These are phyloP conservation scores for Corinectria fuckeliana DNA, from an alignment of 2,329 filamentous ascomycete genomes.

Conservation along the genomic window DNA sequence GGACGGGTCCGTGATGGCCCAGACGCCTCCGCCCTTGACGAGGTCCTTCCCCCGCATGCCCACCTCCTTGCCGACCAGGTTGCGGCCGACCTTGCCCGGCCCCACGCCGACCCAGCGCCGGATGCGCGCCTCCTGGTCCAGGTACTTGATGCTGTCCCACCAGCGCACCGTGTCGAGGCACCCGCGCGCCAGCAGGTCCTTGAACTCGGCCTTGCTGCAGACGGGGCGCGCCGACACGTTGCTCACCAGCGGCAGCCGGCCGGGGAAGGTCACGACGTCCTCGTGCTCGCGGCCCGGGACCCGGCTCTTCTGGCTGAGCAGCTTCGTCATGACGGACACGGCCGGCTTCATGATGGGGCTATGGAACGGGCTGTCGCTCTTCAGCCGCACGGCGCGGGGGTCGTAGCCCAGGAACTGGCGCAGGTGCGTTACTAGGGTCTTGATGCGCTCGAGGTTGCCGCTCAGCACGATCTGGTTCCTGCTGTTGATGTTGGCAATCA, in stretches of 20 bases:
- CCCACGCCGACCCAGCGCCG: slow-evolving; percentile 90
- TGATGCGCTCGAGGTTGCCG: slow-evolving; percentile 83
- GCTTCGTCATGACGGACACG: slow-evolving; percentile 71
- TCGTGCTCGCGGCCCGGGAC: slow-evolving; percentile 59
- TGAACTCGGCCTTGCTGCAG: slow-evolving; percentile 72
- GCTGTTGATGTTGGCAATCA: slow-evolving; percentile 93
- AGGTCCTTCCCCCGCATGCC: slow-evolving; percentile 80
- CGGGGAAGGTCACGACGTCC: slow-evolving; percentile 78
- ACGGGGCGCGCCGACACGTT: slow-evolving; percentile 88
- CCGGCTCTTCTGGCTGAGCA: slow-evolving; percentile 67
- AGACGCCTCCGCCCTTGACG: slow-evolving; percentile 89
- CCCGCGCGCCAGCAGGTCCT: slow-evolving; percentile 78
- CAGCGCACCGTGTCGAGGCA: slow-evolving; percentile 92
- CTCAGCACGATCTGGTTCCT: slow-evolving; percentile 96
- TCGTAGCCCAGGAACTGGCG: slow-evolving; percentile 91
- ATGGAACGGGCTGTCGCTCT: slow-evolving; percentile 90
- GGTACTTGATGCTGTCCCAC: slow-evolving; percentile 92
- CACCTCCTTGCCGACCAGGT: slow-evolving; percentile 94
- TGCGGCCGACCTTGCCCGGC: slow-evolving; percentile 90
- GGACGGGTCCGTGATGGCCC: slow-evolving; percentile 84
- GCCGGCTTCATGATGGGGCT: slow-evolving; percentile 91
- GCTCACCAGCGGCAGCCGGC: slow-evolving; percentile 77
- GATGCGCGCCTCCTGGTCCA: slow-evolving; percentile 84
- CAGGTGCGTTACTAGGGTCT: slow-evolving; percentile 81
- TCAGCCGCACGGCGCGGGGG: slow-evolving; percentile 83